Conservation (phyloP, 345 rosid species). For the Iberis pinnata region DNA sequence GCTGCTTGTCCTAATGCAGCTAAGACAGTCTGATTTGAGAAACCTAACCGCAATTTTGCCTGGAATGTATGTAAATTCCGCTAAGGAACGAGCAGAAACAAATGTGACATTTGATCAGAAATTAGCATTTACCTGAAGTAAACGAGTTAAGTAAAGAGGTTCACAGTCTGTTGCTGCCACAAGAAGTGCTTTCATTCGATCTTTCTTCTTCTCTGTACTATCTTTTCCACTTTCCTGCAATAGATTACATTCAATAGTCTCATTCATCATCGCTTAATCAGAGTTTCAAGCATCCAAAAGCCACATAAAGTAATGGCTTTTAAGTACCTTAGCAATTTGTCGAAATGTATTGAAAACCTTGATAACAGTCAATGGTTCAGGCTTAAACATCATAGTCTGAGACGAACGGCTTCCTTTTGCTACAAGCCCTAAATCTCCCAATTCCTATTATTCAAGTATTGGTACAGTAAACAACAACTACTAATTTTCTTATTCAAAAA, state of each 20-base stretch:
- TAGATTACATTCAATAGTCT: constrained; percentile 19
- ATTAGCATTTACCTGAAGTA: constrained; percentile 90
- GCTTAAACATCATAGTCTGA: constrained; percentile 87
- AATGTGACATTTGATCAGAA: background rate
- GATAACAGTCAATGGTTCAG: constrained; percentile 65
- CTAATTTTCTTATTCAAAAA: background rate
- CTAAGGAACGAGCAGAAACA: background rate
- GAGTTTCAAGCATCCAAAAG: background rate
- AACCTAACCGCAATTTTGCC: constrained; percentile 73
- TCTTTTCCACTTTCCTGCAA: constrained; percentile 85
- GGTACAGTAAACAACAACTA: no score
- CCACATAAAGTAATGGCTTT: background rate
- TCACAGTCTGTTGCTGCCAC: constrained; percentile 95
- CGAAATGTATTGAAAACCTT: constrained; percentile 73
- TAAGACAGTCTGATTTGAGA: constrained; percentile 81
- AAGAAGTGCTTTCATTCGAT: constrained; percentile 82
- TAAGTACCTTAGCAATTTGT: constrained; percentile 76
- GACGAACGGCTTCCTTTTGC: constrained; percentile 91
- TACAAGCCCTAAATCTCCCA: constrained; percentile 91
- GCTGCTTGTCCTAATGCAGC: constrained; percentile 94
- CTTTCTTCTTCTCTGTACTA: constrained; percentile 90
- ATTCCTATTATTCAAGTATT: no score
- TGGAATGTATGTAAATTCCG: constrained; percentile 27
- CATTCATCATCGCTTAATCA: background rate
- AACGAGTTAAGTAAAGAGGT: constrained; percentile 81